Base-by-base conservation (phyloP, 1,139 yeast species). In the Meyerozyma athensensis region DNA sequence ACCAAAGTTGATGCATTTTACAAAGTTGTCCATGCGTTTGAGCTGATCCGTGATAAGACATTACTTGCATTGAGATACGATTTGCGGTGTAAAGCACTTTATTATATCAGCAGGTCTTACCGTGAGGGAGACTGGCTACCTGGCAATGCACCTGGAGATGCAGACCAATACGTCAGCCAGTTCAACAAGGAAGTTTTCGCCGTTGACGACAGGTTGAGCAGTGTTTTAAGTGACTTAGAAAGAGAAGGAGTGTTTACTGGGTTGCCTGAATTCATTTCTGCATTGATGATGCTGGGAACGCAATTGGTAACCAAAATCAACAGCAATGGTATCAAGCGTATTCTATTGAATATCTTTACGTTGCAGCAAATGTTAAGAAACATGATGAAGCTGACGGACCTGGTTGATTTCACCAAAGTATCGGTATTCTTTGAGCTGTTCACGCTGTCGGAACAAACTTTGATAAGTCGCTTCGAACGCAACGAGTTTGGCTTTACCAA, bases 361-460 rank as follows among this genome's bases (percentile, higher is more conserved):
- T 60, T 86, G 35, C 95, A 85, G 59, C 95, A 86, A 53, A 77
- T 81, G 71, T 72, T 83, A 43, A 73, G 87, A 48, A 79, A 78
- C 42, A 68, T 85, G 17, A 72, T 78, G 47, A 58, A 63, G 16
- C 71, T 74, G 36, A 81, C 86, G 0, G 74, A 74, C 36, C 62
- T 65, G n/a, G 79, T 82, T 6, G 77, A 79, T 45, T 81, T 85
- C 59, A 59, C 72, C 14, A 61, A 67, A 30, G 72, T 86, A 0
- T 61, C 82, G 4, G 58, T 64, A 7, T 86, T 79, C 58, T 86
- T 79, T 54, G 78, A 78, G 33, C 52, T 77, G 50, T 69, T 76
- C 55, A 66, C 74, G 7, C 49, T 59, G 39, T 65, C 69, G 39
- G 77, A 74, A 43, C 61, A 63, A 37, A 53, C 50, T 17, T 52